These are phyloP conservation scores for Nitzschia palea DNA, from an alignment of 108 stramenopile genomes.

Conservation along the genomic window DNA sequence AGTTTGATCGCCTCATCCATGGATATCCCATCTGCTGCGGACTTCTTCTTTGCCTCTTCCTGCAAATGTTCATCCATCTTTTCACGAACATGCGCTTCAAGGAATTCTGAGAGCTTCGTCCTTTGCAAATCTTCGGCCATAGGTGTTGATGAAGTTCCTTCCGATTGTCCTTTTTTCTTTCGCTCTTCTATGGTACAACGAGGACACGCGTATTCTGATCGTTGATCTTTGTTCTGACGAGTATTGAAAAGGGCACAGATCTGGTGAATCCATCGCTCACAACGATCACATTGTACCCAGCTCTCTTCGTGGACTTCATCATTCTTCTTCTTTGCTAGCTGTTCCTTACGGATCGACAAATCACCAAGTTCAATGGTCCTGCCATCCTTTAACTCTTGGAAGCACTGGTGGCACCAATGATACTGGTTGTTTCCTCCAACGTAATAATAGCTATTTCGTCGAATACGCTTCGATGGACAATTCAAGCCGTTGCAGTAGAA, in stretches of 20 bases:
- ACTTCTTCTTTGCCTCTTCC: constrained; percentile 64
- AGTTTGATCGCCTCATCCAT: constrained; percentile 72
- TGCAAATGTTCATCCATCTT: constrained; percentile 64
- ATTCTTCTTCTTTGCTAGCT: constrained; percentile 94
- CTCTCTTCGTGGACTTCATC: constrained; percentile 92
- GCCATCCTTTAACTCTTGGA: constrained; percentile 87
- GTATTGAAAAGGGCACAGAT: constrained; percentile 99
- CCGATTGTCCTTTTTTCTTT: constrained; percentile 64
- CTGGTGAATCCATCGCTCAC: constrained; percentile 98
- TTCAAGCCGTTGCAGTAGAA: constrained; percentile 96
- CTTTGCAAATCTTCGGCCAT: constrained; percentile 90
- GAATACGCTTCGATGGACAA: constrained; percentile 93
- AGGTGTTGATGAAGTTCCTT: constrained; percentile 77
- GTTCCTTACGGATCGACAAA: constrained; percentile 83
- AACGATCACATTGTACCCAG: constrained; percentile 97
- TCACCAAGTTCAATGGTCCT: constrained; percentile 88
- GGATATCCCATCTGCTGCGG: constrained; percentile 45
- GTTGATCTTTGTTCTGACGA: constrained; percentile 90
- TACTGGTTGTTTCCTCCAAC: constrained; percentile 92
- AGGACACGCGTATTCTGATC: constrained; percentile 87
- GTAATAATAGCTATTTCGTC: constrained; percentile 95
- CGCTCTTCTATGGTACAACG: constrained; percentile 84
- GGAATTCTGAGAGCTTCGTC: constrained; percentile 82
- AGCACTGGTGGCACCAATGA: constrained; percentile 96
- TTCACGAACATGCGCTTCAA: constrained; percentile 79